phyloP scores from a whole-genome alignment of 2,329 filamentous ascomycete genomes.

The Purpureocillium takamizusanense region DNA sequence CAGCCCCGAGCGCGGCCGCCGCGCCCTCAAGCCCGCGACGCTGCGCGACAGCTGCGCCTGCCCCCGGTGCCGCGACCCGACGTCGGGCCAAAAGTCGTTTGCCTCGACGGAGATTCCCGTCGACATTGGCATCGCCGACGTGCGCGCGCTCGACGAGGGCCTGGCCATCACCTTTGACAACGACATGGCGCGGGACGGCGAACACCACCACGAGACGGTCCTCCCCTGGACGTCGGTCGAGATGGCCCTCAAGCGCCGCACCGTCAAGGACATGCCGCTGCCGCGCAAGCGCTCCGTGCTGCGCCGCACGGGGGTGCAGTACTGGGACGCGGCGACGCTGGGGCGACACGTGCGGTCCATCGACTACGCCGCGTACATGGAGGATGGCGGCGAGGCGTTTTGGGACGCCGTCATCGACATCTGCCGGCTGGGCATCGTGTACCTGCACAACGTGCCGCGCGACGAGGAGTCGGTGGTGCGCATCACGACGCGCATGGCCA shows the following conservation, averaged over 20 bases:
- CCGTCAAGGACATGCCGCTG: conserved; percentile 11
- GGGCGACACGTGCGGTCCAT: conserved; percentile 44
- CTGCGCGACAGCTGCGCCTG: conserved; percentile 50
- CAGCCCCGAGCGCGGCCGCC: conserved; percentile 10
- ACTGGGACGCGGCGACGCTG: conserved; percentile 33
- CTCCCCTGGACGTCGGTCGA: conserved; percentile 28
- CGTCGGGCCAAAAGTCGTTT: conserved; percentile 52
- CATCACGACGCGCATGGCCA: conserved; percentile 66
- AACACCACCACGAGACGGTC: conserved; percentile 22
- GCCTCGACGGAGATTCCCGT: conserved; percentile 30
- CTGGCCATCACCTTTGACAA: conserved; percentile 52
- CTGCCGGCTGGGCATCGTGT: conserved; percentile 60
- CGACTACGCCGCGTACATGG: conserved; percentile 65
- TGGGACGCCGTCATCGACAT: conserved; percentile 54
- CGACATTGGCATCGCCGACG: conserved; percentile 20
- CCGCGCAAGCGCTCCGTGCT: conserved; percentile 17
- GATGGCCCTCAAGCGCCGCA: conserved; percentile 15
- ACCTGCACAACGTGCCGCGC: conserved; percentile 66
- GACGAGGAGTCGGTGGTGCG: conserved; percentile 54
- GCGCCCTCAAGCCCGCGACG: conserved; percentile 15
- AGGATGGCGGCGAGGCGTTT: conserved; percentile 42
- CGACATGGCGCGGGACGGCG: conserved; percentile 27
- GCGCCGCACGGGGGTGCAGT: conserved; percentile 20
- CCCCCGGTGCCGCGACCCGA: conserved; percentile 39
- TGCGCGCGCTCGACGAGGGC: conserved; percentile 22